Conservation (phyloP, 768 basidiomycete species). For the Xerocomus spinulosus region DNA sequence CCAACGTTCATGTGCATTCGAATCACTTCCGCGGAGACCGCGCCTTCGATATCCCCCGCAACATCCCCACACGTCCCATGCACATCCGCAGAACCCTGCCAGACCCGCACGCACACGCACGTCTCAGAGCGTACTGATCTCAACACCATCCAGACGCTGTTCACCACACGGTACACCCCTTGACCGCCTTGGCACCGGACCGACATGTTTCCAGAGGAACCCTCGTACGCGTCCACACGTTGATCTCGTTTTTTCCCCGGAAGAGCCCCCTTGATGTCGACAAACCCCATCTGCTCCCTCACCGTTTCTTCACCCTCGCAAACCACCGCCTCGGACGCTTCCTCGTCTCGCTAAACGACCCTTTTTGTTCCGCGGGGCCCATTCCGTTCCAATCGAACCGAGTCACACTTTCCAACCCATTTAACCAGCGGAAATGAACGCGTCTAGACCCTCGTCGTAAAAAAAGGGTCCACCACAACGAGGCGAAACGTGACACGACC, state of each 20-base stretch:
- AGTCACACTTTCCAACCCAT: no score
- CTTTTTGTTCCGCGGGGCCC: not conserved
- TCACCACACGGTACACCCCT: no score
- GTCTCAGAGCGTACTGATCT: not conserved
- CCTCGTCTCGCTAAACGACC: not conserved
- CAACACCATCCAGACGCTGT: no score
- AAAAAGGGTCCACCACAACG: constrained; percentile 4
- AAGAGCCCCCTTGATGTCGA: no score
- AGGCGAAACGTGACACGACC: no score
- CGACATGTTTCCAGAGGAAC: no score
- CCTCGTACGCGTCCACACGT: no score
- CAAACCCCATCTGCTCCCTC: no score
- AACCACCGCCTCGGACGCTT: not conserved
- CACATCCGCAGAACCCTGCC: constrained; percentile 50
- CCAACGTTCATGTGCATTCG: constrained; percentile 59
- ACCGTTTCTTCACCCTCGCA: no score
- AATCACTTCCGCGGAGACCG: constrained; percentile 45
- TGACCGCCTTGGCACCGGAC: no score
- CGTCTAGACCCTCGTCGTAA: constrained; percentile 3
- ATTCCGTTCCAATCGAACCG: no score
- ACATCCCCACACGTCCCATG: constrained; percentile 37
- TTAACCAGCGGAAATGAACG: constrained; percentile 14
- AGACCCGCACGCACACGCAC: constrained; percentile 26
- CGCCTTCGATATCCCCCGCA: constrained; percentile 37
- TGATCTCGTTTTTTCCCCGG: no score